phyloP scores from a whole-genome alignment of 2,329 filamentous ascomycete species.

The Trichoderma guizhouense region DNA sequence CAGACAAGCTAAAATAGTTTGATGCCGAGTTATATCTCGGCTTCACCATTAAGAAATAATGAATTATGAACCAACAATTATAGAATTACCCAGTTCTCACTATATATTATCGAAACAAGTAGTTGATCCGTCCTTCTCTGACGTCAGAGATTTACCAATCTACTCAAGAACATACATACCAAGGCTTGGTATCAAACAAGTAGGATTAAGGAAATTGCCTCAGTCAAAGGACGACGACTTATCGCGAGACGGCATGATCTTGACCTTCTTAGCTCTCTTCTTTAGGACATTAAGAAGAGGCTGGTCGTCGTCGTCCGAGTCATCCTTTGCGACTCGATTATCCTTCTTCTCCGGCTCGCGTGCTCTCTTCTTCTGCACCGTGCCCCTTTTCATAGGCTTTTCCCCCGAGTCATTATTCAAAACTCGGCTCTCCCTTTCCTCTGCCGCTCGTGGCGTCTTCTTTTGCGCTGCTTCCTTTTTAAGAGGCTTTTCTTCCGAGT shows the following conservation, averaged over 20 bases:
- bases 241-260: neutral
- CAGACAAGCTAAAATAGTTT: neutral
- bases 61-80: neutral
- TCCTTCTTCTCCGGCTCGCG: neutral
- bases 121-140: neutral
- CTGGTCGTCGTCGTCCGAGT: neutral
- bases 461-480: neutral
- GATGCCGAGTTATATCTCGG: neutral
- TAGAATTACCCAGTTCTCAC: neutral
- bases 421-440: neutral
- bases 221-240: neutral
- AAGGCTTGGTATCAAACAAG: neutral
- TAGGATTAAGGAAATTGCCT: neutral
- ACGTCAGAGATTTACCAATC: neutral
- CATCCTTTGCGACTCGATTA: neutral
- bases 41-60: conserved; percentile 3
- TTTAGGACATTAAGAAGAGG: neutral
- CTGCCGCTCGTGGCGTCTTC: neutral
- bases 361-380: neutral
- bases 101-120: neutral
- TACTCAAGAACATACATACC: neutral
- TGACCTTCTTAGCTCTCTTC: neutral
- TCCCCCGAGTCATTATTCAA: neutral
- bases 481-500: neutral
- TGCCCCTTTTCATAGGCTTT: neutral